phyloP scores from a whole-genome alignment of 2,329 filamentous ascomycete genomes.

The Sarocladium brachiariae region DNA sequence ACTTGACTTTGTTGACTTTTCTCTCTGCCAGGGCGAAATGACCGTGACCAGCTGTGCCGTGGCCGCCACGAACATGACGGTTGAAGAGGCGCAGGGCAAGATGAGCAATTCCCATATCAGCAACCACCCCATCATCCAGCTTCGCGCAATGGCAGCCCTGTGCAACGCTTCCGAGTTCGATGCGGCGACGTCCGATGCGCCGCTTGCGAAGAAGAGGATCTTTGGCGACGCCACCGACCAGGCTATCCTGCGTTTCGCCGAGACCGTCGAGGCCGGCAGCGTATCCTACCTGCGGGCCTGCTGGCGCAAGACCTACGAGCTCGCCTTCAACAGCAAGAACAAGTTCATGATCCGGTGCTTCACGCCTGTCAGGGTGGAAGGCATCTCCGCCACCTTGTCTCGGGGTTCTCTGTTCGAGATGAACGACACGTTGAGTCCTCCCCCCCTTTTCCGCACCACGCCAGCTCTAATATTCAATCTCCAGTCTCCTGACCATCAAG shows the following conservation, averaged over 20 bases:
- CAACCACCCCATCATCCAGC: conserved; percentile 44
- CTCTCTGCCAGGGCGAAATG: conserved; percentile 55
- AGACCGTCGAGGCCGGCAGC: conserved; percentile 45
- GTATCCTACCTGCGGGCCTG: conserved; percentile 52
- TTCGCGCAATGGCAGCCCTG: conserved; percentile 55
- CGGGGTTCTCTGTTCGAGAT: conserved; percentile 26
- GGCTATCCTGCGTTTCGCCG: conserved; percentile 65
- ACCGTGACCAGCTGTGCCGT: conserved; percentile 62
- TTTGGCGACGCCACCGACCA: conserved; percentile 73
- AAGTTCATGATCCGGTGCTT: conserved; percentile 71
- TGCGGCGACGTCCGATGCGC: conserved; percentile 45
- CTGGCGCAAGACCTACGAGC: conserved; percentile 61
- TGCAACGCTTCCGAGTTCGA: conserved; percentile 76
- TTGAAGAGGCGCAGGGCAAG: conserved; percentile 42
- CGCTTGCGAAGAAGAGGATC: conserved; percentile 55
- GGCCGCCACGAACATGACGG: conserved; percentile 40
- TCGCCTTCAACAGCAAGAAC: conserved; percentile 77
- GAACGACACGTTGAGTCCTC: conserved; percentile 30
- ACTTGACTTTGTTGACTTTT: background rate
- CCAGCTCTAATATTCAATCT: background rate
- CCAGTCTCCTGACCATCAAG: conserved; percentile 63
- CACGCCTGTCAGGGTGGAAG: conserved; percentile 30
- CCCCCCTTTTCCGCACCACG: background rate
- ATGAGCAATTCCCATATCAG: conserved; percentile 20
- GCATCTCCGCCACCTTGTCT: conserved; percentile 29